Evolutionary conservation across 176 grass and related monocot species (phyloP).

Genomic region (Carex cristatella): DNA sequence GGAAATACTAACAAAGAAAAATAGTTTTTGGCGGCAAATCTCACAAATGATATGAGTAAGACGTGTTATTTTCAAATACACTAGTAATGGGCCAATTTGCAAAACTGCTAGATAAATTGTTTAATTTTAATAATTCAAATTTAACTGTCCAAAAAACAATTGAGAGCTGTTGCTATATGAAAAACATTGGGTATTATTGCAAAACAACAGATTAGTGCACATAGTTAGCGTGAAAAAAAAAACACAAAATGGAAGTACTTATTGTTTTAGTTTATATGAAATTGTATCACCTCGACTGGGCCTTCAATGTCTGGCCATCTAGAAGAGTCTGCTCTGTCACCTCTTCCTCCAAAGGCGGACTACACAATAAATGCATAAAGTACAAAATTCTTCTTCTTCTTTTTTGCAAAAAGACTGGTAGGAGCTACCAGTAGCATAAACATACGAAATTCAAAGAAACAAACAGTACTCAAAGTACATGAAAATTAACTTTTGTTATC

Average conservation of each 20-base stretch:
- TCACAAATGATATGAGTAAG: neutral
- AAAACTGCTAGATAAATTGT: neutral
- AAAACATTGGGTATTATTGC: neutral
- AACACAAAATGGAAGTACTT: neutral
- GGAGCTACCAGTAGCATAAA: no score
- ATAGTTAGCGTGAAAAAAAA: neutral
- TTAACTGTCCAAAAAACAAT: neutral
- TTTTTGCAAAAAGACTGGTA: no score
- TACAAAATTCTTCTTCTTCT: neutral
- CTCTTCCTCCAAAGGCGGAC: constrained; percentile 94
- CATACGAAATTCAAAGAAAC: neutral
- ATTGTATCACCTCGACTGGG: constrained; percentile 56
- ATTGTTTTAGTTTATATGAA: neutral
- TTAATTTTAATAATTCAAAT: neutral
- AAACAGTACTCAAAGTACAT: neutral
- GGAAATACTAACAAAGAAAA: neutral
- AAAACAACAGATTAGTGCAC: neutral
- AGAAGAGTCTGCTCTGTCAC: constrained; percentile 89
- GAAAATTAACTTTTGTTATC: neutral
- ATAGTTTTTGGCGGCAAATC: neutral
- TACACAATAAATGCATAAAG: constrained; percentile 35
- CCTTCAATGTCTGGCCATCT: constrained; percentile 89
- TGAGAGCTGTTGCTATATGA: neutral
- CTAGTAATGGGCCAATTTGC: neutral
- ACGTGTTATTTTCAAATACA: neutral